Percentiles rank a stretch among this genome's conserved stretches.
These are phyloP conservation scores for Barnettozyma botsteinii DNA, from an alignment of 805 yeast species.

Conservation along the genomic window DNA sequence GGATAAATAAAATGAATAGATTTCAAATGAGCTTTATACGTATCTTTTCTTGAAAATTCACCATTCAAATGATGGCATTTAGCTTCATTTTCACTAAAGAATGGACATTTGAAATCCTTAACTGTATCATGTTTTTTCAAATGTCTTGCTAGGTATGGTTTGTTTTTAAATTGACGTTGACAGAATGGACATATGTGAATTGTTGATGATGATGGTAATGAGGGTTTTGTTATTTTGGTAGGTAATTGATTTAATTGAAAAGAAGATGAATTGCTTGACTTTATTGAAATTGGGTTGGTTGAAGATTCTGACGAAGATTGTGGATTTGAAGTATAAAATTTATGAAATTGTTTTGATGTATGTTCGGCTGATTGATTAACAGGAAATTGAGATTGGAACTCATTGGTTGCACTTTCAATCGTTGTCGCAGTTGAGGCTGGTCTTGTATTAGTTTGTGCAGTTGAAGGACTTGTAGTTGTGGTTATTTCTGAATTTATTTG, in stretches of 20 bases:
- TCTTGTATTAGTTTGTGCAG: background rate
- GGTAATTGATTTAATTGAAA: background rate
- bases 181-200: slow-evolving; percentile 55
- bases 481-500: slow-evolving; percentile 16
- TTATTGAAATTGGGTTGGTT: no score
- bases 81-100: slow-evolving; percentile 36
- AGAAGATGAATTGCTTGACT: no score
- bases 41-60: slow-evolving; percentile 71
- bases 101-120: slow-evolving; percentile 80
- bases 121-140: slow-evolving; percentile 70
- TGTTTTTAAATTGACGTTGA: slow-evolving; percentile 62
- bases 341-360: slow-evolving; percentile 17
- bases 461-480: background rate
- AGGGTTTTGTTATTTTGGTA: slow-evolving; percentile 9
- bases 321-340: slow-evolving; percentile 15
- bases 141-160: slow-evolving; percentile 80
- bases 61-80: slow-evolving; percentile 62
- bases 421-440: slow-evolving; percentile 1
- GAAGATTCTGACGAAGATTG: background rate
- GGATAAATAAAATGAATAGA: slow-evolving; percentile 77
- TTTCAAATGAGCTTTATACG: slow-evolving; percentile 72
- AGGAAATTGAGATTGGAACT: slow-evolving; percentile 7
- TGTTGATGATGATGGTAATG: slow-evolving; percentile 10
- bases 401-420: background rate
- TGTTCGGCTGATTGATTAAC: background rate